Evolutionary conservation across 768 basidiomycete species (phyloP).

Genomic region (Pisolithus sp.): DNA sequence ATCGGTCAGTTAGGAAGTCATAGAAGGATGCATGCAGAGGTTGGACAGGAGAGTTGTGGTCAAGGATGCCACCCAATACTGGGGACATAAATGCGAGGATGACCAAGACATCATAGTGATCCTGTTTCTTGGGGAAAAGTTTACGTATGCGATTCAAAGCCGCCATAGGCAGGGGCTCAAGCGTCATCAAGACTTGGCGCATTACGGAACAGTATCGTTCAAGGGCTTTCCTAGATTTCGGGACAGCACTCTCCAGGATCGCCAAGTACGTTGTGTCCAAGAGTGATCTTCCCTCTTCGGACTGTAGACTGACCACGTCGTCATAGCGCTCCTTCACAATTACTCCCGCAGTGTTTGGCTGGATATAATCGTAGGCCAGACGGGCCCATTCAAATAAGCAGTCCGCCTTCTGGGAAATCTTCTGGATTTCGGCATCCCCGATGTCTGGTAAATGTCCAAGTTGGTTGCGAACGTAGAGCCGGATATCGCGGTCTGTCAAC

Average conservation of each 20-base stretch:
- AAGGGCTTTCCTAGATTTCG: neutral
- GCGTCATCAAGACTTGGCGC: neutral
- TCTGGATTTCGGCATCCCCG: neutral
- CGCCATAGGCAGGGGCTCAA: neutral
- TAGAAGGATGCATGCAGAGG: neutral
- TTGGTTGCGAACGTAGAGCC: neutral
- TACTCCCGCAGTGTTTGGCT: too few relatives aligned
- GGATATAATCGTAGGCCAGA: conserved; percentile 11
- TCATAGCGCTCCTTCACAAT: neutral
- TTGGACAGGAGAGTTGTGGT: neutral
- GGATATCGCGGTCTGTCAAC: neutral
- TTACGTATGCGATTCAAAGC: neutral
- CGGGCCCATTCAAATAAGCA: conserved; percentile 20
- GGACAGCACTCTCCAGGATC: neutral
- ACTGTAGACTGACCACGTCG: too few relatives aligned
- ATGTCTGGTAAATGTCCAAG: neutral
- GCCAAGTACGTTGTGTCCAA: neutral
- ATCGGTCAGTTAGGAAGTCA: neutral
- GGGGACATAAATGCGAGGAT: neutral
- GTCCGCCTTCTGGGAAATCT: conserved; percentile 8
- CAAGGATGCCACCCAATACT: neutral
- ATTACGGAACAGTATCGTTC: neutral
- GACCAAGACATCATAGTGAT: neutral
- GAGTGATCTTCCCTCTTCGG: neutral
- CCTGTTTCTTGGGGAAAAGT: neutral